phyloP scores from a whole-genome alignment of 2,329 filamentous ascomycete genomes.

The Orbilia ellipsospora region DNA sequence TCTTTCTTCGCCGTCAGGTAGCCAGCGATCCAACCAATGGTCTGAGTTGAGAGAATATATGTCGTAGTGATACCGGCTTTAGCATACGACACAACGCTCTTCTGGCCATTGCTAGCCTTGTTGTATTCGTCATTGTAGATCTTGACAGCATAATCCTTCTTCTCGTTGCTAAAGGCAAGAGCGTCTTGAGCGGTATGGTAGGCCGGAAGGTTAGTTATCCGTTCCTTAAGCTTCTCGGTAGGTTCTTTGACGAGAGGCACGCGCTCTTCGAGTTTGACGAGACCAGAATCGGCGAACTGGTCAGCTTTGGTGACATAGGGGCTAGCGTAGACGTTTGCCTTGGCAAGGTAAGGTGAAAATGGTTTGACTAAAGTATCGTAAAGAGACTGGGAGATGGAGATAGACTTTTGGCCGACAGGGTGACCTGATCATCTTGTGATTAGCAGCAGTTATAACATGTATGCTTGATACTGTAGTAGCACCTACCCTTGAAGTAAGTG shows the following conservation, averaged over 20 bases:
- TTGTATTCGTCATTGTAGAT: conserved; percentile 72
- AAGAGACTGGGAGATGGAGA: conserved; percentile 78
- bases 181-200: conserved; percentile 44
- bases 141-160: conserved; percentile 70
- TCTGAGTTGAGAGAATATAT: conserved; percentile 67
- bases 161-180: conserved; percentile 51
- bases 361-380: conserved; percentile 82
- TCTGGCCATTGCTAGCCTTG: conserved; percentile 64
- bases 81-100: conserved; percentile 72
- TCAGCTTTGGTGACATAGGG: conserved; percentile 89
- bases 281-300: conserved; percentile 76
- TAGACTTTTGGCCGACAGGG: conserved; percentile 83
- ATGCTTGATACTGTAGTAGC: not conserved
- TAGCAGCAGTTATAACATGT: not conserved
- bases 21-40: conserved; percentile 60
- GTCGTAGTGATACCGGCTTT: conserved; percentile 77
- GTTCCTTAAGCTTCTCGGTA: conserved; percentile 74
- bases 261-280: conserved; percentile 74
- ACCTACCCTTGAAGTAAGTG: conserved; percentile 53
- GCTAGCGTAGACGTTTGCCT: conserved; percentile 81
- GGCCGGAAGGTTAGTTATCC: conserved; percentile 70
- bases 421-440: conserved; percentile 63
- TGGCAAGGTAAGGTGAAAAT: conserved; percentile 79
- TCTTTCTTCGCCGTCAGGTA: conserved; percentile 73
- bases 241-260: conserved; percentile 81